Percentiles rank a stretch among this genome's conserved stretches.
phyloP scores from a whole-genome alignment of 176 grass and related monocot genomes.

The Guadua angustifolia region DNA sequence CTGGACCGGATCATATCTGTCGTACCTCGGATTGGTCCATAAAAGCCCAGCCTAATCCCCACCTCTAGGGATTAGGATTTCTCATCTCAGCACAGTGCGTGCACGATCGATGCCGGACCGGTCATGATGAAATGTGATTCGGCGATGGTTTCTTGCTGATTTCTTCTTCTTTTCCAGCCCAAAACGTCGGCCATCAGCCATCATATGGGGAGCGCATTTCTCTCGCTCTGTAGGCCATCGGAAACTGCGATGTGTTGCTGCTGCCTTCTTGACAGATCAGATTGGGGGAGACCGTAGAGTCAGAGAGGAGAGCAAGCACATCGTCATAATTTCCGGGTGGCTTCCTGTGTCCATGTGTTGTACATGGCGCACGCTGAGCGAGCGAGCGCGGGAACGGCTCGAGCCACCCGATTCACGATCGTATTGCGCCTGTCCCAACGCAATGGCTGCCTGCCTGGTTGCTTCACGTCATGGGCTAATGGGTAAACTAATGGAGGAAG shows the following conservation, averaged over 20 bases:
- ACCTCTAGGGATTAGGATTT: too few relatives aligned
- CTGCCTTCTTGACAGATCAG: neutral
- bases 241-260: constrained; percentile 22
- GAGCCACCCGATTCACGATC: constrained; percentile 26
- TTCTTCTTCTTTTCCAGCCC: neutral
- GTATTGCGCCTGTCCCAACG: constrained; percentile 24
- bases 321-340: constrained; percentile 25
- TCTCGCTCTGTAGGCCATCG: neutral
- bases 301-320: neutral
- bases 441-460: neutral
- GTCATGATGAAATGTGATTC: neutral
- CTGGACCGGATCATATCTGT: too few relatives aligned
- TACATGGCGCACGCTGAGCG: neutral
- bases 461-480: constrained; percentile 22
- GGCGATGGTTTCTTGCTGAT: neutral
- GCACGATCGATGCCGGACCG: neutral
- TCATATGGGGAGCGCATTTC: neutral
- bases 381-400: constrained; percentile 23
- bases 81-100: constrained; percentile 26
- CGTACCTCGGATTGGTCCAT: too few relatives aligned
- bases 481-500: constrained; percentile 16
- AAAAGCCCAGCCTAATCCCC: too few relatives aligned
- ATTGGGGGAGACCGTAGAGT: neutral
- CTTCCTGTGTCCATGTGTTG: neutral
- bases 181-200: neutral